Evolutionary conservation across 805 yeast species (phyloP).

Genomic region (Candida succiphila): DNA sequence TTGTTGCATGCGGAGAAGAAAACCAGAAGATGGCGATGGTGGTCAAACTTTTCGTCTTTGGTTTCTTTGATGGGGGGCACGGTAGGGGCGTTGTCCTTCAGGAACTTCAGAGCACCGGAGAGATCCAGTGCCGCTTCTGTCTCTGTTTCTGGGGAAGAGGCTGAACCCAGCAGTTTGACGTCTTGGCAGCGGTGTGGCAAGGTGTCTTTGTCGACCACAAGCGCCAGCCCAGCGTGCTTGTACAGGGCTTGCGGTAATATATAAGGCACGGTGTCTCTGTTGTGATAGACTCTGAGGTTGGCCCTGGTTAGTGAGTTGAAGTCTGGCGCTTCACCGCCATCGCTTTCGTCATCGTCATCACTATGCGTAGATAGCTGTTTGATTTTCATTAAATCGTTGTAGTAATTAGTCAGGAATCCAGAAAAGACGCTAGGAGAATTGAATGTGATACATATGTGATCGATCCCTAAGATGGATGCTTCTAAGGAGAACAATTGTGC

Average conservation of each 20-base stretch:
- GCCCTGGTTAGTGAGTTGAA: conserved; percentile 2
- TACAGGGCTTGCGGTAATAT: conserved; percentile 8
- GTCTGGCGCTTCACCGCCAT: not conserved
- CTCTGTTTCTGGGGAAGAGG: not conserved
- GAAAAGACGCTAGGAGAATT: conserved; percentile 13
- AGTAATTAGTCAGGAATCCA: conserved; percentile 4
- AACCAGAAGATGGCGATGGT: conserved; percentile 7
- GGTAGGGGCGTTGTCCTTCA: too few species aligned
- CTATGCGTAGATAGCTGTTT: not conserved
- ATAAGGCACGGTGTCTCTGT: conserved; percentile 10
- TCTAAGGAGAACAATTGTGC: conserved; percentile 57
- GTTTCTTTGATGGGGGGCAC: not conserved
- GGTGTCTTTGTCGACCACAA: conserved; percentile 5
- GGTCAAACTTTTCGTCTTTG: not conserved
- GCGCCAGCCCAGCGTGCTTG: conserved; percentile 8
- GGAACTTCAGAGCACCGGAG: too few species aligned
- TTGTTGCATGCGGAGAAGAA: conserved; percentile 8
- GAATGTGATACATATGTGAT: conserved; percentile 6
- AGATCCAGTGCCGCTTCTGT: not conserved
- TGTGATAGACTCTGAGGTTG: conserved; percentile 7
- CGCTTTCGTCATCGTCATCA: too few species aligned
- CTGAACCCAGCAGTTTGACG: not conserved
- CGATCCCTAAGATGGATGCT: conserved; percentile 37
- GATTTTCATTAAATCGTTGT: conserved; percentile 3
- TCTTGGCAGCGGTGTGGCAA: conserved; percentile 6